These are phyloP conservation scores for Gonapodya sp. DNA, from an alignment of 192 early-diverging fungal genomes.

Conservation along the genomic window DNA sequence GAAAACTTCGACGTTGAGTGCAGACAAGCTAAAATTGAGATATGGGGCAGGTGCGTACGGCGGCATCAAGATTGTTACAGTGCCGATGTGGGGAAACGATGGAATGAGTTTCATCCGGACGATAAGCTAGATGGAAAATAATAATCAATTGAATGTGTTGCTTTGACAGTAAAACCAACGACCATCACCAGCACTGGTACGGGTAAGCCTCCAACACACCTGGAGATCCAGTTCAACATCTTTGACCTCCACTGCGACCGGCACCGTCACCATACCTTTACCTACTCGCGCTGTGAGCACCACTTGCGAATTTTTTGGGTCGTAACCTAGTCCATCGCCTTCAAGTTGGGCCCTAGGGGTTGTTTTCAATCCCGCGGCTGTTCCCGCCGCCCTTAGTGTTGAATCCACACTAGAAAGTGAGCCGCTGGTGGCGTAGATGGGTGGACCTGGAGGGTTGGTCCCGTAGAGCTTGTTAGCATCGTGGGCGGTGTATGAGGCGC, in stretches of 20 bases:
- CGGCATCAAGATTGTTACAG: slow-evolving; percentile 23
- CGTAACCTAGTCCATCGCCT: slow-evolving; percentile 26
- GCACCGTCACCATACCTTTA: slow-evolving; percentile 74
- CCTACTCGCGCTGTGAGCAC: slow-evolving; percentile 76
- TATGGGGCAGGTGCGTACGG: not conserved
- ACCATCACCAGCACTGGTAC: not conserved
- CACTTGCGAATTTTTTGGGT: slow-evolving; percentile 63
- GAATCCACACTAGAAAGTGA: slow-evolving; percentile 88
- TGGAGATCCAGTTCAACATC: slow-evolving; percentile 61
- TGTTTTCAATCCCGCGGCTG: slow-evolving; percentile 49
- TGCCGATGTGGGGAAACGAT: slow-evolving; percentile 78
- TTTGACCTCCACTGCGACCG: slow-evolving; percentile 74
- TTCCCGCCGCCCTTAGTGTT: slow-evolving; percentile 69
- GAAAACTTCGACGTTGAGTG: not conserved
- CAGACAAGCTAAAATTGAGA: not conserved
- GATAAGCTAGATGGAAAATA: slow-evolving; percentile 44
- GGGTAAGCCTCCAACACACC: not conserved
- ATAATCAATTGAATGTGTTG: too few relatives aligned
- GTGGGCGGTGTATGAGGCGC: slow-evolving; percentile 26
- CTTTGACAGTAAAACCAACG: too few relatives aligned
- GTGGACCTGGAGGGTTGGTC: not conserved
- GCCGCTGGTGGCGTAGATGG: slow-evolving; percentile 19
- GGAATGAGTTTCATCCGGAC: slow-evolving; percentile 76
- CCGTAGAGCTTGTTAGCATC: slow-evolving; percentile 30
- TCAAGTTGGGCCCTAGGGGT: slow-evolving; percentile 18